phyloP scores from a whole-genome alignment of 495 filamentous ascomycete species.

The Penicillium bovifimosum region DNA sequence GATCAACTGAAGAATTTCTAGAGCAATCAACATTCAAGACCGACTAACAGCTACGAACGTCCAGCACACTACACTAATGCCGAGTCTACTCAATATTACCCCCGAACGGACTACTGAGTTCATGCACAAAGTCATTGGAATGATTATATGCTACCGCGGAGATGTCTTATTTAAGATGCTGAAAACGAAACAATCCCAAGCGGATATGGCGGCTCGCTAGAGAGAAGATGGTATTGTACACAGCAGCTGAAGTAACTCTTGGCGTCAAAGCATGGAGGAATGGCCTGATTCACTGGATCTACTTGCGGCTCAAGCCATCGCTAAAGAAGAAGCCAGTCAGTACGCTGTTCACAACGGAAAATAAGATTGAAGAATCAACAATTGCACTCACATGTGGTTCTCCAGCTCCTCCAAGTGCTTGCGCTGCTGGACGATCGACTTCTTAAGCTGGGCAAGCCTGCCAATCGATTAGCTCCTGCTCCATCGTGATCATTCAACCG shows the following conservation, averaged over 20 bases:
- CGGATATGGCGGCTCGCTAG: not conserved
- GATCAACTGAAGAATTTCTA: too few relatives aligned
- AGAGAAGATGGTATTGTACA: conserved; percentile 5
- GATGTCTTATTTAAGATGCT: not conserved
- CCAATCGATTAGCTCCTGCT: conserved; percentile 1
- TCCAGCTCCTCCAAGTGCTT: conserved; percentile 77
- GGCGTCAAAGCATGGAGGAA: not conserved
- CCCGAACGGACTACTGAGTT: too few relatives aligned
- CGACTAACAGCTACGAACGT: too few relatives aligned
- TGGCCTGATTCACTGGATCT: not conserved
- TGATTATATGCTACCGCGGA: not conserved
- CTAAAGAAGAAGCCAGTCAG: conserved; percentile 1
- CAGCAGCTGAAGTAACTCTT: not conserved
- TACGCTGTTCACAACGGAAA: not conserved
- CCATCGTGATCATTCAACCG: not conserved
- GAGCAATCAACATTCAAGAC: too few relatives aligned
- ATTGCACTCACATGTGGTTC: conserved; percentile 66
- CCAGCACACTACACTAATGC: too few relatives aligned
- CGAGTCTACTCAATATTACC: too few relatives aligned
- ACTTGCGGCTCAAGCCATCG: conserved; percentile 5
- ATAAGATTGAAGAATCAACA: not conserved
- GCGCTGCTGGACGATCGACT: conserved; percentile 74
- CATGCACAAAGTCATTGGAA: too few relatives aligned
- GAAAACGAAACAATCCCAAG: not conserved
- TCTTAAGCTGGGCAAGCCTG: conserved; percentile 58